A percentile compares a stretch with the other conserved stretches of the same genome.
Conservation (phyloP, 2,329 filamentous ascomycete species). For the Trichoderma koningii region DNA sequence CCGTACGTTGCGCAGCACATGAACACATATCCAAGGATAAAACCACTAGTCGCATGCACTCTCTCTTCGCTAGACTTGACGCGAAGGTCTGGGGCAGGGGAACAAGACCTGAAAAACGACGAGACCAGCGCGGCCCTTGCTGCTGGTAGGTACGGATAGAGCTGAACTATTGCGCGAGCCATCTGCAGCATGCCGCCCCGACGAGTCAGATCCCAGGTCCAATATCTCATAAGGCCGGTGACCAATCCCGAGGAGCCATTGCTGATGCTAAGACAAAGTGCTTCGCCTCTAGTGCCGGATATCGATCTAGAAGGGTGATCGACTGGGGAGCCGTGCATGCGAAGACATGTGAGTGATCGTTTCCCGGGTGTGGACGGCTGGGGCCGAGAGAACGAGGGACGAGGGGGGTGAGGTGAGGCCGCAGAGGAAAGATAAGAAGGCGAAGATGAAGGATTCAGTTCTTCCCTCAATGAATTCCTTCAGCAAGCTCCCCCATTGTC, state of each 20-base stretch:
- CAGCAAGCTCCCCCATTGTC: not conserved
- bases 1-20: not conserved
- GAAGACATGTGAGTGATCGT: not conserved
- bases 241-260: constrained; percentile 9
- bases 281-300: constrained; percentile 15
- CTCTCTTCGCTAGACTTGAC: not conserved
- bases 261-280: not conserved
- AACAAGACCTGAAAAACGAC: not conserved
- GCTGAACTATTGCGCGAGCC: constrained; percentile 25
- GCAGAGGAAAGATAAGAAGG: not conserved
- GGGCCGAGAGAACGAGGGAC: not conserved
- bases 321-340: not conserved
- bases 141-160: not conserved
- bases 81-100: not conserved
- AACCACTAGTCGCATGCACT: constrained; percentile 12
- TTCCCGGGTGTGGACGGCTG: not conserved
- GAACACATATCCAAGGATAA: not conserved
- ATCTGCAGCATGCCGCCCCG: constrained; percentile 20
- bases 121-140: not conserved
- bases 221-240: constrained; percentile 9
- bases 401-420: not conserved
- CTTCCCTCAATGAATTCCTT: not conserved
- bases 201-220: constrained; percentile 14
- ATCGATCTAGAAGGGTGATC: constrained; percentile 6
- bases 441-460: not conserved